A percentile compares a stretch with the other conserved stretches of the same genome.
Conservation (phyloP, 73 alveolate genomes). For the Paramecium primaurelia region DNA sequence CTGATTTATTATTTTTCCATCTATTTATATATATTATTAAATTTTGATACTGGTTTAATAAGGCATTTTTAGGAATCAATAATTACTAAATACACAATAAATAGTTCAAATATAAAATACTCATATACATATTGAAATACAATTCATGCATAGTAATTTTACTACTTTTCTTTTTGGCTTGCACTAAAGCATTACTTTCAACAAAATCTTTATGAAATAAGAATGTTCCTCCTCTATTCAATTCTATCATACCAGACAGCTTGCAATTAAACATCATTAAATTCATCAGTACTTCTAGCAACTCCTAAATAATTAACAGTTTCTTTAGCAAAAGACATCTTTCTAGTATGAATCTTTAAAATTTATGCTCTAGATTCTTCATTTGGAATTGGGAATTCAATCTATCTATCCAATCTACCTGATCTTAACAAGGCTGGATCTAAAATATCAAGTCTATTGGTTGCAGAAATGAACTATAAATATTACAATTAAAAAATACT, state of each 20-base stretch:
- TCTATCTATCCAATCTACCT: conserved; percentile 99
- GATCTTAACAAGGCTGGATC: conserved; percentile 99
- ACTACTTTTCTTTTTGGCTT: conserved; percentile 62
- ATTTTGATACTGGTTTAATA: not conserved
- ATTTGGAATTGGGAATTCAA: conserved; percentile 99
- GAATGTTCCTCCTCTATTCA: conserved; percentile 60
- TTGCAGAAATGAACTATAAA: conserved; percentile 61
- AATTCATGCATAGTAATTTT: conserved; percentile 58
- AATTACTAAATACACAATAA: not conserved
- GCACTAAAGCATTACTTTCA: conserved; percentile 58
- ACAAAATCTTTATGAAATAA: conserved; percentile 60
- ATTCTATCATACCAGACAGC: conserved; percentile 63
- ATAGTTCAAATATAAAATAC: not conserved
- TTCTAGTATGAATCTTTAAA: conserved; percentile 98
- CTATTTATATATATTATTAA: not conserved
- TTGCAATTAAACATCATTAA: conserved; percentile 55
- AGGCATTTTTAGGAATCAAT: not conserved
- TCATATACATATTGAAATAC: not conserved
- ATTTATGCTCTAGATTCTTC: conserved; percentile 98
- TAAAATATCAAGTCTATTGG: conserved; percentile 97
- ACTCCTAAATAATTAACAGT: conserved; percentile 46
- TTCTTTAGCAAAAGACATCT: conserved; percentile 97
- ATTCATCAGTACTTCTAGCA: conserved; percentile 61
- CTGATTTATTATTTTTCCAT: not conserved
- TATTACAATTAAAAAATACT: conserved; percentile 26